Percentiles rank a stretch among this genome's conserved stretches.
These are phyloP conservation scores for Tulasnella calospora DNA, from an alignment of 768 basidiomycete species.

Conservation along the genomic window DNA sequence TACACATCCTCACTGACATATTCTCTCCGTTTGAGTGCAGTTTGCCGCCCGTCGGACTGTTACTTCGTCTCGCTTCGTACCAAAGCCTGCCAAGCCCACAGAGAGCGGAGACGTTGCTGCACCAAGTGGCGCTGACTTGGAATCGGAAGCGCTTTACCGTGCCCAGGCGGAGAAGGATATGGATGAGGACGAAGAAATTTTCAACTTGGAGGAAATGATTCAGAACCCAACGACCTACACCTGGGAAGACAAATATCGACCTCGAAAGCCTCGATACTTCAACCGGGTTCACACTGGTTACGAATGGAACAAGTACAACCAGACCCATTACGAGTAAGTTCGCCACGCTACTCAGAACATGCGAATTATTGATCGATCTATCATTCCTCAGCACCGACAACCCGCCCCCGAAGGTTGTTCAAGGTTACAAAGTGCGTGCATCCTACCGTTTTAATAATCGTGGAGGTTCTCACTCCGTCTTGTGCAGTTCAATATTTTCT, in stretches of 20 bases:
- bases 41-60: slow-evolving; percentile 74
- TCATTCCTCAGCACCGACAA: slow-evolving; percentile 72
- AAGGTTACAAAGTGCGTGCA: slow-evolving; percentile 81
- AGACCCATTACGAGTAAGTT: slow-evolving; percentile 96
- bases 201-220: slow-evolving; percentile 89
- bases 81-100: slow-evolving; percentile 54
- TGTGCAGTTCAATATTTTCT: slow-evolving; percentile 87
- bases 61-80: slow-evolving; percentile 80
- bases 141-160: slow-evolving; percentile 84
- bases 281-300: slow-evolving; percentile 99
- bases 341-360: slow-evolving; percentile 10
- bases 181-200: slow-evolving; percentile 93
- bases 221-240: slow-evolving; percentile 79
- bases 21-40: slow-evolving; percentile 40
- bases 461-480: slow-evolving; percentile 26
- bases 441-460: not conserved
- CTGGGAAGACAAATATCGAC: slow-evolving; percentile 98
- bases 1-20: slow-evolving; percentile 21
- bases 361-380: slow-evolving; percentile 27
- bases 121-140: slow-evolving; percentile 57
- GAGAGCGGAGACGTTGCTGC: slow-evolving; percentile 39
- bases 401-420: slow-evolving; percentile 98
- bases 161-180: slow-evolving; percentile 88
- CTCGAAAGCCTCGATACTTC: slow-evolving; percentile 95
- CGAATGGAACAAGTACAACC: slow-evolving; percentile 99